Percentiles rank a stretch among this genome's conserved stretches.
Conservation (phyloP, 768 basidiomycete genomes). For the Clitopilus passeckerianus region DNA sequence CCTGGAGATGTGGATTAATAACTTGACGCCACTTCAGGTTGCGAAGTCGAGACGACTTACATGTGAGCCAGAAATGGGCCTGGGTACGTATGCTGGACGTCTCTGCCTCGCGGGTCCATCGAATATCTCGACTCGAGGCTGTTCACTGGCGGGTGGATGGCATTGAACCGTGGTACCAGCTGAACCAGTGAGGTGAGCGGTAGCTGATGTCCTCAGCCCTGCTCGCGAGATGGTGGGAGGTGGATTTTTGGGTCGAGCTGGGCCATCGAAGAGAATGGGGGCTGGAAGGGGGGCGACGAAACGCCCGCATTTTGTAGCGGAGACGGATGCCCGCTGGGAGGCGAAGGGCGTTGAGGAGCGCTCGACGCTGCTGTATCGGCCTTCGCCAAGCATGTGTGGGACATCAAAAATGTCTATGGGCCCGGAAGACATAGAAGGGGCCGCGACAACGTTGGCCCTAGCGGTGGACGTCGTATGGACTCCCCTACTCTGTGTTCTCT, state of each 20-base stretch:
- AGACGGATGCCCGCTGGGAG: background rate
- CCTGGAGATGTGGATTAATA: background rate
- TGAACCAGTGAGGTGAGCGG: background rate
- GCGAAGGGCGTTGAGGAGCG: background rate
- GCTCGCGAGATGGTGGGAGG: background rate
- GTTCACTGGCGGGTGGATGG: background rate
- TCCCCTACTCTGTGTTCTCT: background rate
- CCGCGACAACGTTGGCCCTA: background rate
- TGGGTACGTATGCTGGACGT: background rate
- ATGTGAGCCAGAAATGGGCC: background rate
- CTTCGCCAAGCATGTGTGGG: background rate
- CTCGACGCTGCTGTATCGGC: background rate
- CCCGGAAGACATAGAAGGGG: background rate
- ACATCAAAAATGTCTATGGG: background rate
- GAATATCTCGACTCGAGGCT: background rate
- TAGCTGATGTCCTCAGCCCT: background rate
- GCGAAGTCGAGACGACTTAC: background rate
- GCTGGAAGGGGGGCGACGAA: background rate
- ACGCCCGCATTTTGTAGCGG: background rate
- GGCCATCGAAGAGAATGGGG: slow-evolving; percentile 1
- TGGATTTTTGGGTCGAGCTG: background rate
- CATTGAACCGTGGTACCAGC: background rate
- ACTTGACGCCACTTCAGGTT: background rate
- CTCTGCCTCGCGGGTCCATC: background rate
- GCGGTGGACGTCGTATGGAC: background rate